These are phyloP conservation scores for Mucuna pruriens DNA, from an alignment of 306 rosid genomes.

Conservation along the genomic window DNA sequence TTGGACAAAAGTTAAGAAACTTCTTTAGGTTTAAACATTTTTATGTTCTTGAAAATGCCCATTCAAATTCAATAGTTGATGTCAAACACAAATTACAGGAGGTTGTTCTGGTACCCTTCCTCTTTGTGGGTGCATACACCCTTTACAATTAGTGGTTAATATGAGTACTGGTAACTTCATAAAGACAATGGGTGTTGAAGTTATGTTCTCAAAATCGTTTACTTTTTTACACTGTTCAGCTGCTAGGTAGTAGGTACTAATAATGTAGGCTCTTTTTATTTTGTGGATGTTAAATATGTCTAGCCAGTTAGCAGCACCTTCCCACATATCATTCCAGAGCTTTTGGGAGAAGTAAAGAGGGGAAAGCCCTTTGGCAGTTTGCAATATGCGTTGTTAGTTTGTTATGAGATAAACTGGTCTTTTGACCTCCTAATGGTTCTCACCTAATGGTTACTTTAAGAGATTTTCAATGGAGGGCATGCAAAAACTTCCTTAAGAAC, in stretches of 20 bases:
- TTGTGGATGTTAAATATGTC: not conserved
- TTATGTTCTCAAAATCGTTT: not conserved
- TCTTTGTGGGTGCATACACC: not conserved
- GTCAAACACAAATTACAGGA: not conserved
- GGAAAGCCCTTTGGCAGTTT: not conserved
- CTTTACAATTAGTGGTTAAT: not conserved
- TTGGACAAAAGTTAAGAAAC: slow-evolving; percentile 8
- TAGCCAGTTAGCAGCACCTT: not conserved
- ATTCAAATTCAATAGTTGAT: slow-evolving; percentile 12
- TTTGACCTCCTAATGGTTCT: not conserved
- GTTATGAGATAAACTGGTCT: not conserved
- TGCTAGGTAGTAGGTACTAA: not conserved
- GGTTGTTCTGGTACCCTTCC: not conserved
- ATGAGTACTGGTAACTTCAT: not conserved
- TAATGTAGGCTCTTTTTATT: not conserved
- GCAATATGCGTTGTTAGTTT: not conserved
- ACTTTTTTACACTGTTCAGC: not conserved
- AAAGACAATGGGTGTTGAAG: not conserved
- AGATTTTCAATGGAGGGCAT: not conserved
- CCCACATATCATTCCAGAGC: not conserved
- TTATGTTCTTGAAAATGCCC: slow-evolving; percentile 11
- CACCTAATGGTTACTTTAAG: not conserved
- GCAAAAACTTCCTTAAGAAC: not conserved
- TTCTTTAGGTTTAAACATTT: slow-evolving; percentile 8
- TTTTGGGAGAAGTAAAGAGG: not conserved